phyloP scores from a whole-genome alignment of 768 basidiomycete species.

The Phylloporus rhodoxanthus region DNA sequence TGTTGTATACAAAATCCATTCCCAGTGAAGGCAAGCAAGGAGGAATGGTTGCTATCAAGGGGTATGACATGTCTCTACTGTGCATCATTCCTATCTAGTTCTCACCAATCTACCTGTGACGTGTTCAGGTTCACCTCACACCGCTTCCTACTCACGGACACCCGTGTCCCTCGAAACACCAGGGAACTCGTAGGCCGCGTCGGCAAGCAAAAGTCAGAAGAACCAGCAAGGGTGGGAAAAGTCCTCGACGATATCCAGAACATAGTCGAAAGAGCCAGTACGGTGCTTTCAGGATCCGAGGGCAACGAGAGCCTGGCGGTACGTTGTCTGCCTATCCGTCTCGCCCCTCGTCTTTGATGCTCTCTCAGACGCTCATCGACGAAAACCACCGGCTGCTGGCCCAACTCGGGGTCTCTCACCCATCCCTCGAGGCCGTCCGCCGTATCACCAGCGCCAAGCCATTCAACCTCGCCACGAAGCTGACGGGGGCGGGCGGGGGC shows the following conservation, averaged over 20 bases:
- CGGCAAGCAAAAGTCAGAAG: conserved; percentile 61
- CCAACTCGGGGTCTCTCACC: conserved; percentile 86
- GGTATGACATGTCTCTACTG: conserved; percentile 44
- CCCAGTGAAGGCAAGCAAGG: conserved; percentile 54
- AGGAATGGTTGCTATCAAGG: conserved; percentile 80
- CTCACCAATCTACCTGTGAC: conserved; percentile 3
- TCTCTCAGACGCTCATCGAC: conserved; percentile 64
- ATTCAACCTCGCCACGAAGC: conserved; percentile 78
- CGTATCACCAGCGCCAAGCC: conserved; percentile 57
- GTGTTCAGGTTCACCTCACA: conserved; percentile 77
- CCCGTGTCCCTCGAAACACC: conserved; percentile 88
- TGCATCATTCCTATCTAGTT: not conserved
- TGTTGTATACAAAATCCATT: conserved; percentile 78
- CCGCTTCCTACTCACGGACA: conserved; percentile 87
- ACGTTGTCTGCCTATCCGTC: conserved; percentile 27
- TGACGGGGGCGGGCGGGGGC: conserved; percentile 97
- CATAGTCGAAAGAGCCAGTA: conserved; percentile 78
- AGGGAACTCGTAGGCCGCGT: conserved; percentile 94
- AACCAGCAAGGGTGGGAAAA: conserved; percentile 79
- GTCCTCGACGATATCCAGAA: conserved; percentile 77
- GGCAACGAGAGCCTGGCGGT: conserved; percentile 41
- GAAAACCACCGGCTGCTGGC: conserved; percentile 88
- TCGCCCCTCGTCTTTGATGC: not conserved
- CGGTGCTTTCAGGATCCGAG: conserved; percentile 57
- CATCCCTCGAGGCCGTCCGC: conserved; percentile 76